These are phyloP conservation scores for Phytophthora pinifolia DNA, from an alignment of 352 stramenopile genomes.

Conservation along the genomic window DNA sequence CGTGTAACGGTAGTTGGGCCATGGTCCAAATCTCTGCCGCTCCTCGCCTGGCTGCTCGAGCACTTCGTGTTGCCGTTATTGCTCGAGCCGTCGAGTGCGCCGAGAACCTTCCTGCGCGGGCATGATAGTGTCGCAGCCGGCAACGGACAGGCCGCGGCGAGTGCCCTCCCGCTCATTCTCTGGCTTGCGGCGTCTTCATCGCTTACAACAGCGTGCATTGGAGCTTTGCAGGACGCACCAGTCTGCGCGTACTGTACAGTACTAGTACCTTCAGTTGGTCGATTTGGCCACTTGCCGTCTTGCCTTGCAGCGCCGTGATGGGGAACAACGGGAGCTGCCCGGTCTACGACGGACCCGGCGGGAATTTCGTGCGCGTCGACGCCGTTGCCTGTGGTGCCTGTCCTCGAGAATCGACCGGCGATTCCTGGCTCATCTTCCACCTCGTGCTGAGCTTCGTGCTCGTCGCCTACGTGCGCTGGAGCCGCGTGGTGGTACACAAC, in stretches of 20 bases:
- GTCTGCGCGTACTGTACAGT: too few species aligned
- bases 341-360: conserved; percentile 19
- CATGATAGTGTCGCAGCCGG: conserved; percentile 12
- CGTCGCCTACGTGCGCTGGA: conserved; percentile 46
- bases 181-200: conserved; percentile 17
- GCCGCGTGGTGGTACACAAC: conserved; percentile 30
- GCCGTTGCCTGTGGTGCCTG: conserved; percentile 22
- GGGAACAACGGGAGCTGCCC: conserved; percentile 19
- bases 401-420: conserved; percentile 6
- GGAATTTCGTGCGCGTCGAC: conserved; percentile 31
- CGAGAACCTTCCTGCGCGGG: conserved; percentile 27
- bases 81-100: conserved; percentile 19
- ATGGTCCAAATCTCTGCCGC: conserved; percentile 23
- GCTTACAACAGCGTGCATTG: conserved; percentile 10
- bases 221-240: too few species aligned
- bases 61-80: conserved; percentile 29
- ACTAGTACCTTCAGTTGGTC: conserved; percentile 13
- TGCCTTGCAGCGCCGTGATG: conserved; percentile 15
- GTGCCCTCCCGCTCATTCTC: conserved; percentile 18
- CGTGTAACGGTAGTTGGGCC: too few species aligned
- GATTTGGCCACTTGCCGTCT: not conserved
- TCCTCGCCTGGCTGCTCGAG: conserved; percentile 25
- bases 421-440: conserved; percentile 41
- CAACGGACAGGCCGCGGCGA: conserved; percentile 23
- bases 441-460: conserved; percentile 43